These are phyloP conservation scores for Ganoderma leucocontextum DNA, from an alignment of 1,284 basidiomycete genomes.

Conservation along the genomic window DNA sequence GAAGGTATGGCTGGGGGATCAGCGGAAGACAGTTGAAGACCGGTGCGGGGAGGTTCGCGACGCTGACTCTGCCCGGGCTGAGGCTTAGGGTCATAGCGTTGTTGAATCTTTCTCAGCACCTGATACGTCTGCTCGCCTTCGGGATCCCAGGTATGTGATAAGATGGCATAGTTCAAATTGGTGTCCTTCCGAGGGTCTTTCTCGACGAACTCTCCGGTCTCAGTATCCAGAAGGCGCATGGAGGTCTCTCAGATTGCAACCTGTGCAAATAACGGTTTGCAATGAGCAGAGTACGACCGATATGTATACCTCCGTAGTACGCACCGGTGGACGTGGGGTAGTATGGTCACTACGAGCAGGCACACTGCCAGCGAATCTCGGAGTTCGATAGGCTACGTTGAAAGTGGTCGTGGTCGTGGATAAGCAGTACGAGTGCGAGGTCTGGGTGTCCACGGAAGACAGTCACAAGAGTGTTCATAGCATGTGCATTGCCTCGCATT, in stretches of 20 bases:
- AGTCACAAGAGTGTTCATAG: too few species aligned
- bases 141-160: constrained; percentile 6
- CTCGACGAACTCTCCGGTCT: constrained; percentile 3
- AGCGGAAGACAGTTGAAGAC: too few species aligned
- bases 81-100: neutral
- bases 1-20: neutral
- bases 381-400: too few species aligned
- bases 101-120: neutral
- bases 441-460: too few species aligned
- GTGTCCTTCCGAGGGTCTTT: neutral
- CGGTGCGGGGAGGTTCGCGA: too few species aligned
- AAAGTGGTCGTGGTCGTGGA: too few species aligned
- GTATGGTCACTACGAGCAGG: too few species aligned
- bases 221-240: constrained; percentile 1
- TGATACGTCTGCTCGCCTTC: constrained; percentile 3
- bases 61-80: neutral
- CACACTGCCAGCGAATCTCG: too few species aligned
- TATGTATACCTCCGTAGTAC: neutral
- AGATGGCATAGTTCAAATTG: constrained; percentile 8
- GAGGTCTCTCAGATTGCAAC: neutral
- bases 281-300: neutral
- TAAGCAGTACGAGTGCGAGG: too few species aligned
- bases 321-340: neutral
- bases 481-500: too few species aligned
- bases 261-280: neutral